Percentiles rank a stretch among this genome's conserved stretches.
phyloP scores from a whole-genome alignment of 1,284 basidiomycete genomes.

The Golubevia pallescens region DNA sequence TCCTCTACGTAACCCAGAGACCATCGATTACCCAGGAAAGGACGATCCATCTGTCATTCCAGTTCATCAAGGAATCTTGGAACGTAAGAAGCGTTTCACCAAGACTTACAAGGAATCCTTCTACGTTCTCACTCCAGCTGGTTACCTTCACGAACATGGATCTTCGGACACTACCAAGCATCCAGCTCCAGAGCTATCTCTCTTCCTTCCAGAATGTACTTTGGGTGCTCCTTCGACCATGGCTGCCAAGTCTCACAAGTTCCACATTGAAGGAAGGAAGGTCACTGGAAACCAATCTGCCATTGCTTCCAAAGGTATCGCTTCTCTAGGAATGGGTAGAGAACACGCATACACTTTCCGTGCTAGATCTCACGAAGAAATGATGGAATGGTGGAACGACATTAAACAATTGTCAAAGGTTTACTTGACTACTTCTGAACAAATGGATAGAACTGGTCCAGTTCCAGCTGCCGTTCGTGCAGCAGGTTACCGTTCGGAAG shows the following conservation, averaged over 20 bases:
- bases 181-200: slow-evolving; percentile 56
- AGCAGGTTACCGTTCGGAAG: slow-evolving; percentile 75
- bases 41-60: slow-evolving; percentile 87
- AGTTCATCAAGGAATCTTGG: slow-evolving; percentile 88
- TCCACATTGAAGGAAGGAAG: slow-evolving; percentile 64
- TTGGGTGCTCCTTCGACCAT: slow-evolving; percentile 62
- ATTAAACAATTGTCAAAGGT: slow-evolving; percentile 93
- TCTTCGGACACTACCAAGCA: slow-evolving; percentile 58
- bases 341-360: slow-evolving; percentile 87
- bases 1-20: slow-evolving; percentile 70
- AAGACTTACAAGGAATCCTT: slow-evolving; percentile 74
- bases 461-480: slow-evolving; percentile 89
- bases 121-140: slow-evolving; percentile 92
- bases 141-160: slow-evolving; percentile 74
- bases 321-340: slow-evolving; percentile 68
- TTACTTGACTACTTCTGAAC: slow-evolving; percentile 80
- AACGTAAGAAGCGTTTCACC: slow-evolving; percentile 97
- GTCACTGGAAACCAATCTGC: slow-evolving; percentile 50
- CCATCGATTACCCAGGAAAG: slow-evolving; percentile 87
- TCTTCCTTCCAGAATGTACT: slow-evolving; percentile 65
- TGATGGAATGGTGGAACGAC: slow-evolving; percentile 99
- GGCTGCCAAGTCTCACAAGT: slow-evolving; percentile 62
- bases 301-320: slow-evolving; percentile 64
- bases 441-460: slow-evolving; percentile 89
- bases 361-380: slow-evolving; percentile 86